Base-by-base conservation (phyloP, 2,329 filamentous ascomycete genomes). In the Arthrobotrys megalospora region DNA sequence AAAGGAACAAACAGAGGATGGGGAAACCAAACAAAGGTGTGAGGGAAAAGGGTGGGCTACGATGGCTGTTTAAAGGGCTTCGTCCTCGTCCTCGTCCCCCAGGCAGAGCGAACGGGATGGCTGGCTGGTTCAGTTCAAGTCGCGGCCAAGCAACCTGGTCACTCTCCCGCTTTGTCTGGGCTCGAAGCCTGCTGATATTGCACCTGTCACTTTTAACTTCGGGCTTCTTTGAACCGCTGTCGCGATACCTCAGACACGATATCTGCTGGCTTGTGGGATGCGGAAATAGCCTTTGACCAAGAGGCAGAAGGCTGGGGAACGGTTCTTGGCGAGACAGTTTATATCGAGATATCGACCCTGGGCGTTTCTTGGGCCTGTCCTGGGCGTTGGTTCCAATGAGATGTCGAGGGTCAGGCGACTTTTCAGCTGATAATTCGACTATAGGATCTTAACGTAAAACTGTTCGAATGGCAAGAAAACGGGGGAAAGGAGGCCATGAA, bases 401-500 rank as follows among this genome's bases (percentile, higher is more conserved):
- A 50, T 63, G 67, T 41, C 47, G 47, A 43, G 52, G 69, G 60
- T 73, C 69, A 73, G 69, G 47, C 69, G 69, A 66, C 69, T 53
- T 36, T 58, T 47, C 55, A 60, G 55, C 55, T 60, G 55, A 60
- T 60, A 43, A 60, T 60, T 60, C 55, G 55, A 58, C 14, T 24
- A 53, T 53, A 14, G 43, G 16, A 60, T 73, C 60, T n/a, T 73
- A 43, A 36, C 16, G 34, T 45, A 45, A 45, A 63, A 19, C 36
- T 11, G 53, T 77, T 77, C 36, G 76, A 66, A 60, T 72, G 73
- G 64, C 70, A 71, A n/a, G 80, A 21, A 79, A 76, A 68, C 24
- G 45, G 32, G 47, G 62, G 70, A 64, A 70, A 32, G 36, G 36
- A 48, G 53, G 66, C 58, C 32, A 58, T 43, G 68, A 19, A 65